Evolutionary conservation across 1,284 basidiomycete genomes (phyloP).

Genomic region (Entoloma clypeatum): DNA sequence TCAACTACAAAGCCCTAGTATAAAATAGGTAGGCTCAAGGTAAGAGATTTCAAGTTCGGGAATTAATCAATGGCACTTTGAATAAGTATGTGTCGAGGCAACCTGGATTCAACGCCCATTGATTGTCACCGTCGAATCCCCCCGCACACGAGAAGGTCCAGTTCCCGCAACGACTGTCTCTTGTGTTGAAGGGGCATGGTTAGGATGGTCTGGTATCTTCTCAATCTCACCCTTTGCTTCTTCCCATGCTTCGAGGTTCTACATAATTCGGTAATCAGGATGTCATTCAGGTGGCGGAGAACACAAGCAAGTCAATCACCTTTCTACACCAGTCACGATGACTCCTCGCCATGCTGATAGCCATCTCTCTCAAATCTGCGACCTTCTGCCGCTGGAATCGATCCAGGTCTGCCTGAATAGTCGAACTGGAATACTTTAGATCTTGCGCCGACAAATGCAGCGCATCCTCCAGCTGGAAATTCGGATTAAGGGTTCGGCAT

Average conservation of each 20-base stretch:
- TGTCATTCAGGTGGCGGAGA: conserved; percentile 8
- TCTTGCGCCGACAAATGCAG: conserved; percentile 88
- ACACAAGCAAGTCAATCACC: conserved; percentile 40
- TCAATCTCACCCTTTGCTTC: conserved; percentile 89
- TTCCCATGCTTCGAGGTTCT: conserved; percentile 98
- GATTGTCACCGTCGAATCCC: conserved; percentile 60
- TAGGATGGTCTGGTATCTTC: conserved; percentile 87
- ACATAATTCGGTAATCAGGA: conserved; percentile 9
- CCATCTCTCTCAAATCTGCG: conserved; percentile 89
- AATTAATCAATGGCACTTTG: conserved; percentile 3
- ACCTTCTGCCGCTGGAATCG: conserved; percentile 99
- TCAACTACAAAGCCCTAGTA: too few relatives aligned
- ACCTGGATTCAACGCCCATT: conserved; percentile 47
- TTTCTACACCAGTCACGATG: conserved; percentile 96
- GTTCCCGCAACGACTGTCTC: conserved; percentile 27
- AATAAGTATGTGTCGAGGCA: conserved; percentile 2
- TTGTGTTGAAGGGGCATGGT: conserved; percentile 47
- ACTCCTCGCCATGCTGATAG: conserved; percentile 83
- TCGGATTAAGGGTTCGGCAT: conserved; percentile 2
- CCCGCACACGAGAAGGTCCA: conserved; percentile 38
- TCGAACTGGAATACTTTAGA: conserved; percentile 91
- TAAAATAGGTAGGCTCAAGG: too few relatives aligned
- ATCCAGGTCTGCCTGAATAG: conserved; percentile 97
- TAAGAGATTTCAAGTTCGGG: neutral
- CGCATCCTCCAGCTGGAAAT: conserved; percentile 80